Conservation (phyloP, 1,284 basidiomycete genomes). For the Phlebopus sp. region DNA sequence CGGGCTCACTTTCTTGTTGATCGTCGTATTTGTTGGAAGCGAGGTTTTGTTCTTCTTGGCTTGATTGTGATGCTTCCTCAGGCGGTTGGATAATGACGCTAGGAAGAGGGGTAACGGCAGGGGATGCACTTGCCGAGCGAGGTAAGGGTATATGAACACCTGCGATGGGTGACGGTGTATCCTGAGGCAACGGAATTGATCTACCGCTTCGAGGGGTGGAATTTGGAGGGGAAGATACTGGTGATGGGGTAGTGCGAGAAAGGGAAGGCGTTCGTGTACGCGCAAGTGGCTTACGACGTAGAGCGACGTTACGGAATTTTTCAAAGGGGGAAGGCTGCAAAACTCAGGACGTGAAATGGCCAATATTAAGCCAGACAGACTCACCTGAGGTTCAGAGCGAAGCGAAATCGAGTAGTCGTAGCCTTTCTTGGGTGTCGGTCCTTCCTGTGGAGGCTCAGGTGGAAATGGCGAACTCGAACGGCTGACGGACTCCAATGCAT, state of each 20-base stretch:
- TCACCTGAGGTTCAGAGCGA: constrained; percentile 62
- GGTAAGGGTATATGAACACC: constrained; percentile 53
- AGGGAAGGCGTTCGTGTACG: constrained; percentile 71
- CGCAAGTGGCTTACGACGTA: constrained; percentile 47
- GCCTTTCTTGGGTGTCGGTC: constrained; percentile 46
- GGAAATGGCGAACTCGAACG: constrained; percentile 49
- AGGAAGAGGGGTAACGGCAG: constrained; percentile 32
- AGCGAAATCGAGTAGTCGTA: constrained; percentile 64
- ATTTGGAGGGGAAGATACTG: constrained; percentile 55
- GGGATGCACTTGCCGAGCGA: constrained; percentile 52
- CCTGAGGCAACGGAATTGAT: constrained; percentile 40
- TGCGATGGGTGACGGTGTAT: constrained; percentile 45
- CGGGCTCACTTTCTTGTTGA: constrained; percentile 20
- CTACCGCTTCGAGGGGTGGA: constrained; percentile 61
- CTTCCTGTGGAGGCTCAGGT: constrained; percentile 35
- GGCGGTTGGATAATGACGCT: constrained; percentile 25
- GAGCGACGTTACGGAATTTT: constrained; percentile 62
- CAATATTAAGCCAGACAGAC: constrained; percentile 15
- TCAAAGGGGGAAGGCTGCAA: constrained; percentile 62
- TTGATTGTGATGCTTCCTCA: constrained; percentile 14
- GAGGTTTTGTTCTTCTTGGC: constrained; percentile 14
- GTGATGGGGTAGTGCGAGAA: constrained; percentile 61
- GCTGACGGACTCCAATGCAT: constrained; percentile 60
- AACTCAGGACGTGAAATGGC: constrained; percentile 3
- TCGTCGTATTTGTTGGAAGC: constrained; percentile 6